These are phyloP conservation scores for Leccinum laetum DNA, from an alignment of 1,284 basidiomycete genomes.

Conservation along the genomic window DNA sequence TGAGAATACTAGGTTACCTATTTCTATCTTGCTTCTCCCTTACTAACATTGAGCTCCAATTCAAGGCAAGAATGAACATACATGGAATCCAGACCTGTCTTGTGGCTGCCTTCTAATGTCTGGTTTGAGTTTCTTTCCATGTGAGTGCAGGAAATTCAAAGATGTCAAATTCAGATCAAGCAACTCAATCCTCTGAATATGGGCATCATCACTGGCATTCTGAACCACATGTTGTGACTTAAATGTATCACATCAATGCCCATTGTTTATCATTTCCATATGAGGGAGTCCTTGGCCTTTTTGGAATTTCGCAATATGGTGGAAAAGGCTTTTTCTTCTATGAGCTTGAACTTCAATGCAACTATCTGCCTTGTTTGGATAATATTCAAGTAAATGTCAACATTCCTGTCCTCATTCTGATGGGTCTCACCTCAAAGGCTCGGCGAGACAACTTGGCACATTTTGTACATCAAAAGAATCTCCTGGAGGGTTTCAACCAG, in stretches of 20 bases:
- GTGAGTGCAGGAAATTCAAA: slow-evolving; percentile 1
- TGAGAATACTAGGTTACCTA: neutral
- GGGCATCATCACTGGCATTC: slow-evolving; percentile 10
- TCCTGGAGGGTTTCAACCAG: neutral
- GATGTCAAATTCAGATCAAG: slow-evolving; percentile 2
- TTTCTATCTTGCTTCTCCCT: neutral
- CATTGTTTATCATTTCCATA: slow-evolving; percentile 6
- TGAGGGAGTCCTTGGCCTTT: slow-evolving; percentile 11
- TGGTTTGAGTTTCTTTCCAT: slow-evolving; percentile 11
- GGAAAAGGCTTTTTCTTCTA: slow-evolving; percentile 4
- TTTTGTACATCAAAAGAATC: accelerated
- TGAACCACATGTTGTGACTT: slow-evolving; percentile 11
- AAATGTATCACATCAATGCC: neutral
- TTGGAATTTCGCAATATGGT: slow-evolving; percentile 3
- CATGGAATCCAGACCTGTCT: slow-evolving; percentile 1
- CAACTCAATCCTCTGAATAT: slow-evolving; percentile 6
- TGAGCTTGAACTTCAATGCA: too few relatives aligned
- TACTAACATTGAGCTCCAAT: too few relatives aligned
- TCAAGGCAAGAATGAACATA: neutral
- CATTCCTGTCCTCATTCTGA: slow-evolving; percentile 1
- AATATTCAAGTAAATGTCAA: neutral
- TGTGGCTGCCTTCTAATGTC: slow-evolving; percentile 9
- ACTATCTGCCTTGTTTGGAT: neutral
- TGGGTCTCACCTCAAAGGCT: slow-evolving; percentile 7
- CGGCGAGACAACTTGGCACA: neutral